Base-by-base conservation (phyloP, 2,329 filamentous ascomycete species). In the Trichoderma atroviride region DNA sequence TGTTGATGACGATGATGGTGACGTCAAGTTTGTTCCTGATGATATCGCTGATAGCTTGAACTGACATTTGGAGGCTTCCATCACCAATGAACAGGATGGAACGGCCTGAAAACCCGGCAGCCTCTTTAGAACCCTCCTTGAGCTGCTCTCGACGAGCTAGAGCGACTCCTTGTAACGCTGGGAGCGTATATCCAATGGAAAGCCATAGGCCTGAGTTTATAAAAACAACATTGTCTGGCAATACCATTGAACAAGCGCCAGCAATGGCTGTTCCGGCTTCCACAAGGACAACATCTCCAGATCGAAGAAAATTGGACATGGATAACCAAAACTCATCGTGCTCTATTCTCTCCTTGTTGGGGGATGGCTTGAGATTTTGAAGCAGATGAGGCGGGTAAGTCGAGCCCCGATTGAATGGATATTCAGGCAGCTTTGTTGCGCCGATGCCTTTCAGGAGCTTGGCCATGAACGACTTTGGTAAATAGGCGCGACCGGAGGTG, bases 11-110 rank as follows among this genome's bases (percentile, higher is more conserved):
- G 70, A 89, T 82, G 24, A 85, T 78, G n/a, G 74, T 79, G 4
- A 85, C 81, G 47, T 85, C 80, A 27, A 87, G 79, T 4, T 82
- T 80, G 67, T 85, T 80, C 19, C 81, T 80, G 72, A 91, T 87
- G 73, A 91, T 90, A 2, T 87, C 89, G 13, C 86, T 85, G 4
- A 92, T 79, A 72, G 91, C 89, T 75, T 92, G 89, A 0, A 84
- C 88, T 0, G 89, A 91, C 79, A 91, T 86, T 72, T 90, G 86
- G 70, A 91, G 84, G 71, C 87, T 89, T 4, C 89, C 89, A 64
- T 90, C 88, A 5, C 88, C 88, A 40, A 88, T 88, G 70, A 88
- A 82, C 1, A 90, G 78, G 11, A 89, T 81, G 0, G 87, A 86
- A 16, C 77, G 76, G 7, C 78, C 74, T 19, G 65, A 61, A 24